Evolutionary conservation across 805 yeast species (phyloP).

Genomic region (Starmerella sp.): DNA sequence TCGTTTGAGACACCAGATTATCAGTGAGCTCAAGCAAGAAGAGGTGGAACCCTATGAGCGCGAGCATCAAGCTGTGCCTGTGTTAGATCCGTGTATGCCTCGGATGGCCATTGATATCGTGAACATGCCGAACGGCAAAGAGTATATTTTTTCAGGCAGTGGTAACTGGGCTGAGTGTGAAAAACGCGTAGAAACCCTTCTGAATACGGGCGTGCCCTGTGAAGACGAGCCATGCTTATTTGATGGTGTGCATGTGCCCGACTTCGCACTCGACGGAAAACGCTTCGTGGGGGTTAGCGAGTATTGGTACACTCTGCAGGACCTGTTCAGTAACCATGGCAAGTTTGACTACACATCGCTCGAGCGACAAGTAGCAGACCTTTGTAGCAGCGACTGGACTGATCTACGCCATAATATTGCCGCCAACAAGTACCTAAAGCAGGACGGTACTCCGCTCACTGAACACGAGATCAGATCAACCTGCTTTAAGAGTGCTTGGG

Average conservation of each 20-base stretch:
- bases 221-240: constrained; percentile 80
- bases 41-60: constrained; percentile 5
- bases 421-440: constrained; percentile 39
- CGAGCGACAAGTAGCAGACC: constrained; percentile 52
- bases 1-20: constrained; percentile 46
- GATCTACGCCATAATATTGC: constrained; percentile 37
- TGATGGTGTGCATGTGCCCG: constrained; percentile 92
- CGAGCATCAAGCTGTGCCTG: constrained; percentile 15
- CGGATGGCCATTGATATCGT: constrained; percentile 33
- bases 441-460: constrained; percentile 36
- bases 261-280: constrained; percentile 63
- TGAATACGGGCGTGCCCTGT: constrained; percentile 73
- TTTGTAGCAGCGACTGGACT: constrained; percentile 70
- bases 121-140: constrained; percentile 7
- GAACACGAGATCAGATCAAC: constrained; percentile 54
- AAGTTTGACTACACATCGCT: constrained; percentile 67
- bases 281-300: constrained; percentile 90
- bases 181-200: constrained; percentile 46
- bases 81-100: constrained; percentile 77
- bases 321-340: constrained; percentile 79
- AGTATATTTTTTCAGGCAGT: constrained; percentile 47
- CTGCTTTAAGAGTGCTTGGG: constrained; percentile 95
- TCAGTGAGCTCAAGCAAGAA: constrained; percentile 6
- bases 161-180: constrained; percentile 73
- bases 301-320: constrained; percentile 95